Conservation (phyloP, 805 yeast genomes). For the Saturnispora zaruensis region DNA sequence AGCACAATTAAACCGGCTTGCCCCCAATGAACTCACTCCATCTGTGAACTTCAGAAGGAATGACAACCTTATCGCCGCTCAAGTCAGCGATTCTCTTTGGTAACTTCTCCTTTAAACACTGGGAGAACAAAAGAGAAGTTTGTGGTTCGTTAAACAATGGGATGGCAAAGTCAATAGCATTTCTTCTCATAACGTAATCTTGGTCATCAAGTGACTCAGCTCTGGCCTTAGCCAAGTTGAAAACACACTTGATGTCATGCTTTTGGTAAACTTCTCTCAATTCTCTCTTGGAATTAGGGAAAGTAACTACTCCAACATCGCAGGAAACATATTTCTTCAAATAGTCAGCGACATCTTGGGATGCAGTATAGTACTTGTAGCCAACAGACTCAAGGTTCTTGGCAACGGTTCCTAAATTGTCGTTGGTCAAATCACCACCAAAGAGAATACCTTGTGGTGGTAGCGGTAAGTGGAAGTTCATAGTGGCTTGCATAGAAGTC, state of each 20-base stretch:
- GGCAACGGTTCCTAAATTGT: conserved; percentile 68
- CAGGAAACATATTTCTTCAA: conserved; percentile 42
- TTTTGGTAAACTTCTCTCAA: conserved; percentile 89
- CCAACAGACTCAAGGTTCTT: conserved; percentile 61
- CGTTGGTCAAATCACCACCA: conserved; percentile 84
- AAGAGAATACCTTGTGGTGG: conserved; percentile 86
- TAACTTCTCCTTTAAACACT: conserved; percentile 68
- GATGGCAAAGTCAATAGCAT: conserved; percentile 95
- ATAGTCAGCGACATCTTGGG: conserved; percentile 62
- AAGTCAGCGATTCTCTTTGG: conserved; percentile 43
- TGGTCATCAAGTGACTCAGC: conserved; percentile 79
- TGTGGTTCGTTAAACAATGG: conserved; percentile 96
- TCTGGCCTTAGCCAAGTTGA: conserved; percentile 84
- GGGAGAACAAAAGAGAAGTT: conserved; percentile 80
- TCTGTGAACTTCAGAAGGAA: conserved; percentile 82
- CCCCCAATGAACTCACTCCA: conserved; percentile 98
- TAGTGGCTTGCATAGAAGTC: conserved; percentile 93
- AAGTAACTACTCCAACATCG: conserved; percentile 60
- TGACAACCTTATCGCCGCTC: conserved; percentile 34
- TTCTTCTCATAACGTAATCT: conserved; percentile 97
- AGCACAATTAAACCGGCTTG: conserved; percentile 54
- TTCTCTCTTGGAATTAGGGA: conserved; percentile 87
- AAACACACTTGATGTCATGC: conserved; percentile 75
- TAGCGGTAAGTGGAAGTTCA: conserved; percentile 91
- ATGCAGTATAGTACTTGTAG: conserved; percentile 73